These are phyloP conservation scores for Tuber microsphaerosporum DNA, from an alignment of 495 filamentous ascomycete genomes.

Conservation along the genomic window DNA sequence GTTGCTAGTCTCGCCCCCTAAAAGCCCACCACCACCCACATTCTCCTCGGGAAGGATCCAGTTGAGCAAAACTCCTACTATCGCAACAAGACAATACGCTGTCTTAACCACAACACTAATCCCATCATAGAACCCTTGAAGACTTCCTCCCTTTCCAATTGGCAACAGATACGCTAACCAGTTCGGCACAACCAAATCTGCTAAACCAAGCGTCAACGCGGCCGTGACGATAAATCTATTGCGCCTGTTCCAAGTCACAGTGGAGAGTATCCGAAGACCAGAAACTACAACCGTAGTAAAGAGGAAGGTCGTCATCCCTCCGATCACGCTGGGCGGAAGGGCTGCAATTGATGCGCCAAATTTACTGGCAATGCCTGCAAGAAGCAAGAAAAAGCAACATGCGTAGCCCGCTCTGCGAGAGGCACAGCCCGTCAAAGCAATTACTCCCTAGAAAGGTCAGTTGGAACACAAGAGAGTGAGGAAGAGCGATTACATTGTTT, in stretches of 20 bases:
- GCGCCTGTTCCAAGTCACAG: slow-evolving; percentile 42
- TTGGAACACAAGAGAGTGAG: not conserved
- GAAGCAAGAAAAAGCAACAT: slow-evolving; percentile 43
- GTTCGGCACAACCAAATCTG: slow-evolving; percentile 44
- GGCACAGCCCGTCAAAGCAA: slow-evolving; percentile 44
- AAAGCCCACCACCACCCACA: slow-evolving; percentile 1
- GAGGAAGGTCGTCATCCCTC: slow-evolving; percentile 46
- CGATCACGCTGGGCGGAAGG: slow-evolving; percentile 43
- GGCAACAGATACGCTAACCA: slow-evolving; percentile 42
- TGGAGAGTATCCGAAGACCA: slow-evolving; percentile 42
- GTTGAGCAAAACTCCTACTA: slow-evolving; percentile 45
- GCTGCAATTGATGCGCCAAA: slow-evolving; percentile 44
- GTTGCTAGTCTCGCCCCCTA: not conserved
- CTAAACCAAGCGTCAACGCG: slow-evolving; percentile 42
- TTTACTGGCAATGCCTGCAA: slow-evolving; percentile 43
- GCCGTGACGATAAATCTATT: slow-evolving; percentile 45
- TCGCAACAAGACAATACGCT: slow-evolving; percentile 44
- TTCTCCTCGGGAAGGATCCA: slow-evolving; percentile 39
- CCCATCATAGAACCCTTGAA: slow-evolving; percentile 43
- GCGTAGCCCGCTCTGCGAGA: slow-evolving; percentile 49
- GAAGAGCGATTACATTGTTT: slow-evolving; percentile 37
- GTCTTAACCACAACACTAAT: slow-evolving; percentile 42
- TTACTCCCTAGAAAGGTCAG: slow-evolving; percentile 37
- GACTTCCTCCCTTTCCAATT: slow-evolving; percentile 14
- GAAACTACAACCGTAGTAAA: slow-evolving; percentile 45